Conservation (phyloP, 2,329 filamentous ascomycete species). For the Pseudofabraea citricarpa region DNA sequence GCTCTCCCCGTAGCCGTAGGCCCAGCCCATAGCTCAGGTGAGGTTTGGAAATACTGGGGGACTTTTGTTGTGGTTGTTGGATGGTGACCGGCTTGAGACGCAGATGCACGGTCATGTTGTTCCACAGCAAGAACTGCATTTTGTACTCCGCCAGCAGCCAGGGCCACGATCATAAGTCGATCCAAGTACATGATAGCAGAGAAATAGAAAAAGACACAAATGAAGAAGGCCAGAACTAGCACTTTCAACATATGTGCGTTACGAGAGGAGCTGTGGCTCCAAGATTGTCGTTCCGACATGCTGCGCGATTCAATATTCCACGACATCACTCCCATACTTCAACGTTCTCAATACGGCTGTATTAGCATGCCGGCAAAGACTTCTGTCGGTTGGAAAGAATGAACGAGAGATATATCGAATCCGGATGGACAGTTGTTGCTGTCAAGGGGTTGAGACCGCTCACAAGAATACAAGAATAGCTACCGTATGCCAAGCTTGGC, state of each 20-base stretch:
- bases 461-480: too few species aligned
- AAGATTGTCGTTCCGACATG: too few species aligned
- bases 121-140: constrained; percentile 1
- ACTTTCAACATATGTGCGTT: constrained; percentile 2
- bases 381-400: too few species aligned
- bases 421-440: too few species aligned
- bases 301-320: too few species aligned
- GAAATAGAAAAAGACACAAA: constrained; percentile 9
- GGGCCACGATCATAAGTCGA: neutral
- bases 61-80: constrained; percentile 31
- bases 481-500: too few species aligned
- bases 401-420: too few species aligned
- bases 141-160: neutral
- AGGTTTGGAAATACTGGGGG: constrained; percentile 60
- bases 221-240: constrained; percentile 2
- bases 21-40: constrained; percentile 54
- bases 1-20: constrained; percentile 66
- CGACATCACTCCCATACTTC: neutral
- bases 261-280: constrained; percentile 1
- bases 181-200: constrained; percentile 13
- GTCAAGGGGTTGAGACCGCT: too few species aligned
- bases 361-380: too few species aligned
- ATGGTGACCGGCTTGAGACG: too few species aligned
- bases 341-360: too few species aligned
- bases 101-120: neutral